These are phyloP conservation scores for Monilinia fructicola DNA, from an alignment of 2,329 filamentous ascomycete species.

Conservation along the genomic window DNA sequence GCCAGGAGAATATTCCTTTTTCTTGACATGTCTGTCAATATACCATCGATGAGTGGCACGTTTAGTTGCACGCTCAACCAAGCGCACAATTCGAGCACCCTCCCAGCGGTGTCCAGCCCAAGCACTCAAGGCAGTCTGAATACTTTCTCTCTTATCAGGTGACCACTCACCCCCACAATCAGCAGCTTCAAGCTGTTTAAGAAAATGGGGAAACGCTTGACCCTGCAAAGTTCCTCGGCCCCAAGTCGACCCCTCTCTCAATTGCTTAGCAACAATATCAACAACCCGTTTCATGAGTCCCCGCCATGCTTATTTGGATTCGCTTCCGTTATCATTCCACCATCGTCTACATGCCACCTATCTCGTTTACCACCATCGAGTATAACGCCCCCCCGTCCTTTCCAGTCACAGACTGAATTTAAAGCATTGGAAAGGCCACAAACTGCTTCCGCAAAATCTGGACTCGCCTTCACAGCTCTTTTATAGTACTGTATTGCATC, in stretches of 20 bases:
- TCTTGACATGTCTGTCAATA: constrained; percentile 70
- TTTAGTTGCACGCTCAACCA: constrained; percentile 82
- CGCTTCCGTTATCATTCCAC: constrained; percentile 78
- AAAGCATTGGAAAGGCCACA: constrained; percentile 92
- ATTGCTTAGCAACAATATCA: constrained; percentile 84
- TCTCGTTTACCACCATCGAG: constrained; percentile 73
- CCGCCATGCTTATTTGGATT: constrained; percentile 58
- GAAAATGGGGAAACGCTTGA: constrained; percentile 48
- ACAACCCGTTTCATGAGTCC: constrained; percentile 91
- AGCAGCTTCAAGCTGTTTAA: constrained; percentile 39
- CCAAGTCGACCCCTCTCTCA: constrained; percentile 84
- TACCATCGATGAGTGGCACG: constrained; percentile 84
- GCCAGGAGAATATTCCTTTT: constrained; percentile 53
- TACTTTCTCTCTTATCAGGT: constrained; percentile 41
- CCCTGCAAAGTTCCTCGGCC: constrained; percentile 68
- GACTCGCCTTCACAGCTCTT: constrained; percentile 85
- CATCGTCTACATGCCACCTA: constrained; percentile 88
- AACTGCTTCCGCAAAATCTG: constrained; percentile 94
- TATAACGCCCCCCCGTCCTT: constrained; percentile 80
- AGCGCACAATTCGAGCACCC: constrained; percentile 77
- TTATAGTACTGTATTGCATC: constrained; percentile 93
- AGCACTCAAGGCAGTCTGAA: constrained; percentile 42
- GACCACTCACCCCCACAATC: constrained; percentile 41
- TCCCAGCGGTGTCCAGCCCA: constrained; percentile 84
- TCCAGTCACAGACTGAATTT: constrained; percentile 96